phyloP scores from a whole-genome alignment of 2,329 filamentous ascomycete genomes.

The Xylaria hypoxylon region DNA sequence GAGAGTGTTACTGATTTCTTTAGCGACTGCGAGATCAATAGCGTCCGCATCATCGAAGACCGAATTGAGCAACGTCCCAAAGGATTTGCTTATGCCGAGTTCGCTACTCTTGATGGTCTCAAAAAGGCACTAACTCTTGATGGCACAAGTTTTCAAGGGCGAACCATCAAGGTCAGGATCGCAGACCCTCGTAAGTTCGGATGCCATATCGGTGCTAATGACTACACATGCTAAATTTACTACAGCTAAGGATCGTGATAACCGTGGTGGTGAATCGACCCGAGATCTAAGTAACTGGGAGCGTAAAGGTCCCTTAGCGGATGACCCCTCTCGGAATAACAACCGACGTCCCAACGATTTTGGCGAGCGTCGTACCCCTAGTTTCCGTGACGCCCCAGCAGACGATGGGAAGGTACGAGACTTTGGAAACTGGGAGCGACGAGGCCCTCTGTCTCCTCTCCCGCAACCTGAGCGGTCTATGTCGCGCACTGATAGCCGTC shows the following conservation, averaged over 20 bases:
- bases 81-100: conserved; percentile 98
- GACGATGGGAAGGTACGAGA: conserved; percentile 83
- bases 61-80: conserved; percentile 94
- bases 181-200: conserved; percentile 90
- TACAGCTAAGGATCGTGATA: conserved; percentile 83
- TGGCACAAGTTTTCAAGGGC: conserved; percentile 84
- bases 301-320: conserved; percentile 88
- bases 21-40: conserved; percentile 83
- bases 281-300: conserved; percentile 92
- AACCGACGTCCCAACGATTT: conserved; percentile 64
- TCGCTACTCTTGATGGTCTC: conserved; percentile 85
- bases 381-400: conserved; percentile 73
- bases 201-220: conserved; percentile 17
- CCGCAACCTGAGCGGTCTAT: conserved; percentile 63
- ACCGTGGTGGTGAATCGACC: conserved; percentile 68
- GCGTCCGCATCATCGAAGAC: conserved; percentile 96
- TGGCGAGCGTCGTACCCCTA: conserved; percentile 72
- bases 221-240: conserved; percentile 52
- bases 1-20: conserved; percentile 90
- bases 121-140: conserved; percentile 90
- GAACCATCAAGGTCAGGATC: conserved; percentile 92
- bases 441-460: conserved; percentile 85
- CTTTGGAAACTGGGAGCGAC: conserved; percentile 93
- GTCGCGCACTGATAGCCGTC: conserved; percentile 67
- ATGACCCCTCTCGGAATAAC: conserved; percentile 62